Base-by-base conservation (phyloP, 148 eudicot species). In the Rhododendron mucronatum region DNA sequence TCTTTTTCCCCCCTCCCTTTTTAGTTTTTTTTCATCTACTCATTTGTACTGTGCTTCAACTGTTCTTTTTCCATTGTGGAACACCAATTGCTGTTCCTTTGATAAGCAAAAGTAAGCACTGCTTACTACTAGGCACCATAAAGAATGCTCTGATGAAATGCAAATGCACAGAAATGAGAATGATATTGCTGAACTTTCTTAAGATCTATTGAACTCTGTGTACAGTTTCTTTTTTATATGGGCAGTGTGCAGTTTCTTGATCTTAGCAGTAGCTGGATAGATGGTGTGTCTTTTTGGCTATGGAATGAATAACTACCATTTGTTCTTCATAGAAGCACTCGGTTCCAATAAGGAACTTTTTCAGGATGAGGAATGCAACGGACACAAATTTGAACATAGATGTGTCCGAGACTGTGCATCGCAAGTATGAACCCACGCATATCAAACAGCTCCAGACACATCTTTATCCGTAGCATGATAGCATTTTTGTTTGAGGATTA, bases 121-220 rank as follows among this genome's bases (percentile, higher is more conserved):
- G 16, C 26, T 73, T n/a, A 44, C 59, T 12, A 30, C 61, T 39
- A 71, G 61, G n/a, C 78, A 47, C 35, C 50, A 2, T 28, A 71
- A 47, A 16, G 44, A 83, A 28, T 83, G 39, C 76, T 45, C 35
- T 69, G 41, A 69, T 84, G 85, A 84, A 84, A 71, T 73, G 79
- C 44, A 71, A 84, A 84, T 71, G 86, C 86, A 50, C 80, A 84
- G 47, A 73, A 71, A 84, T 51, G 67, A 84, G 80, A 84, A 84
- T 74, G 86, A 74, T 26, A 73, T 74, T 84, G 80, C 47, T 84
- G 86, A 11, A 84, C 80, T 74, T 84, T 51, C 16, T 74, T 35
- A 11, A 47, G 15, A 15, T 20, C 57, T 39, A 35, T 74, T 3
- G 35, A 74, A 74, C 78, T 74, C 78, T 13, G 11, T 65, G 23